Evolutionary conservation across 768 basidiomycete species (phyloP).

Genomic region (Lactifluus rugatus): DNA sequence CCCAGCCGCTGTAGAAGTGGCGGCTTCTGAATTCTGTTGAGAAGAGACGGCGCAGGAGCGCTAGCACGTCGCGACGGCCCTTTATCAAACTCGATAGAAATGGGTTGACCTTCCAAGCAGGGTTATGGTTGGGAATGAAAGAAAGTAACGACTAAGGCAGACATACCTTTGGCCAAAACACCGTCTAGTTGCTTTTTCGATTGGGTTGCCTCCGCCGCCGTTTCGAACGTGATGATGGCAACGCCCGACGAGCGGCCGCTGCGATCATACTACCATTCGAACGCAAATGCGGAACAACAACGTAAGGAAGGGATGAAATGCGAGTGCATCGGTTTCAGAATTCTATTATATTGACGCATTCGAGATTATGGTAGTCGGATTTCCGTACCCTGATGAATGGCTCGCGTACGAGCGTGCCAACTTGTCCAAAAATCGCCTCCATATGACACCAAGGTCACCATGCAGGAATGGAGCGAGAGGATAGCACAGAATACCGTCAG

Average conservation of each 20-base stretch:
- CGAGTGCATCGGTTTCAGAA: slow-evolving; percentile 9
- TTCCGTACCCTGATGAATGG: slow-evolving; percentile 90
- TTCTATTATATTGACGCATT: slow-evolving; percentile 31
- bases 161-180: slow-evolving; percentile 76
- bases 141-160: not conserved
- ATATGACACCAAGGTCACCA: not conserved
- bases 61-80: slow-evolving; percentile 27
- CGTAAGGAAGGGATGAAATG: slow-evolving; percentile 1
- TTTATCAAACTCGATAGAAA: slow-evolving; percentile 57
- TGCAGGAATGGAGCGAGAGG: slow-evolving; percentile 1
- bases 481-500: slow-evolving; percentile 50
- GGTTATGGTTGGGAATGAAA: not conserved
- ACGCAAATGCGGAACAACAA: slow-evolving; percentile 28
- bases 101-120: slow-evolving; percentile 62
- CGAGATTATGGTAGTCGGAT: slow-evolving; percentile 34
- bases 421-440: slow-evolving; percentile 83
- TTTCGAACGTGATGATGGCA: slow-evolving; percentile 74
- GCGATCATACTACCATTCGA: slow-evolving; percentile 76
- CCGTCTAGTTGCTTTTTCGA: slow-evolving; percentile 84
- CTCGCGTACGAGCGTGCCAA: slow-evolving; percentile 88
- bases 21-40: slow-evolving; percentile 68
- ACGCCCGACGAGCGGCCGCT: slow-evolving; percentile 86
- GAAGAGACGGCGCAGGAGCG: slow-evolving; percentile 45
- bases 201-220: slow-evolving; percentile 61
- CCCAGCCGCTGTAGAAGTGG: slow-evolving; percentile 59